phyloP scores from a whole-genome alignment of 495 filamentous ascomycete species.

The Xylaria palmicola region DNA sequence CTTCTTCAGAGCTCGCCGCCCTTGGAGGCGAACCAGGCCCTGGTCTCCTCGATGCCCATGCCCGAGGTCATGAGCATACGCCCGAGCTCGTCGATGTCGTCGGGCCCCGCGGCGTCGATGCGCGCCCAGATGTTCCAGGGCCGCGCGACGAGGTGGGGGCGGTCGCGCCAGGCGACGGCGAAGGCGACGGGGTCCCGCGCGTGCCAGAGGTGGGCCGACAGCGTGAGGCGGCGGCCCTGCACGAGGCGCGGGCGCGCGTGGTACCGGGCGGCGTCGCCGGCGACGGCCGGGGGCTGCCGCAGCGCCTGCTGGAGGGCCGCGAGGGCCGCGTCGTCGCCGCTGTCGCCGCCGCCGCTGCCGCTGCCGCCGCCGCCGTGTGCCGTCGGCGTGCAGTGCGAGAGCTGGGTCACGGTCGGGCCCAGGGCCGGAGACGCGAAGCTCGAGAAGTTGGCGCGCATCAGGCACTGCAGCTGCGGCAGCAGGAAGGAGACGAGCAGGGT shows the following conservation, averaged over 20 bases:
- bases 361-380: too few relatives aligned
- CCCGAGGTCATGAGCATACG: slow-evolving; percentile 44
- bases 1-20: slow-evolving; percentile 23
- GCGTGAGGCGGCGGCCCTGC: slow-evolving; percentile 43
- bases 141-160: slow-evolving; percentile 44
- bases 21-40: slow-evolving; percentile 42
- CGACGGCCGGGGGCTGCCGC: not conserved
- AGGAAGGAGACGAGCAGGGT: slow-evolving; percentile 45
- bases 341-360: too few relatives aligned
- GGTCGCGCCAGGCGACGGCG: slow-evolving; percentile 45
- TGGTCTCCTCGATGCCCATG: slow-evolving; percentile 44
- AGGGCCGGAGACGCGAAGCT: not conserved
- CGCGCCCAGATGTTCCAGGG: slow-evolving; percentile 24
- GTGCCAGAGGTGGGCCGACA: slow-evolving; percentile 50
- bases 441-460: slow-evolving; percentile 28
- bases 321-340: not conserved
- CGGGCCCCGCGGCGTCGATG: slow-evolving; percentile 34
- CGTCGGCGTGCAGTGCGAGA: too few relatives aligned
- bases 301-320: not conserved
- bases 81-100: slow-evolving; percentile 51
- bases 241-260: slow-evolving; percentile 35
- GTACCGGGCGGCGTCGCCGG: slow-evolving; percentile 20
- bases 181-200: slow-evolving; percentile 46
- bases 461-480: slow-evolving; percentile 37
- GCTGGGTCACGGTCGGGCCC: not conserved